phyloP scores from a whole-genome alignment of 2,329 filamentous ascomycete genomes.

The Aspergillus amoenus region DNA sequence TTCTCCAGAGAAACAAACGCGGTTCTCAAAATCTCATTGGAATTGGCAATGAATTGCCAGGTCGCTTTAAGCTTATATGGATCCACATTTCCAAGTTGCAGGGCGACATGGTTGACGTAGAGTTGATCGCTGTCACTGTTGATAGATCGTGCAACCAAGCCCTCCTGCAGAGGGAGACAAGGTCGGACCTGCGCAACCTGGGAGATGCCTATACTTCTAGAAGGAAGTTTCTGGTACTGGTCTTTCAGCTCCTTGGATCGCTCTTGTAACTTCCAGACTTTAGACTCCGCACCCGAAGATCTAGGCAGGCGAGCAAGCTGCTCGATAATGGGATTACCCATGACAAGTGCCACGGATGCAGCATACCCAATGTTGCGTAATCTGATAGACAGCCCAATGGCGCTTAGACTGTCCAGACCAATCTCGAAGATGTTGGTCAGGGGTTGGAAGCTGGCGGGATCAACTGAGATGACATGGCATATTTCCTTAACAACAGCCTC shows the following conservation, averaged over 20 bases:
- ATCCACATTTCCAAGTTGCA: slow-evolving; percentile 36
- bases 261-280: slow-evolving; percentile 7
- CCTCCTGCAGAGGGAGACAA: slow-evolving; percentile 34
- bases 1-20: slow-evolving; percentile 38
- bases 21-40: slow-evolving; percentile 41
- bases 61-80: slow-evolving; percentile 22
- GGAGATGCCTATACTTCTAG: slow-evolving; percentile 13
- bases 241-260: slow-evolving; percentile 20
- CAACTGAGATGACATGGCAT: slow-evolving; percentile 20
- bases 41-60: slow-evolving; percentile 30
- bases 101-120: slow-evolving; percentile 40
- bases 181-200: slow-evolving; percentile 23
- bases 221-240: slow-evolving; percentile 17
- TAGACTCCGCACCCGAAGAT: neutral
- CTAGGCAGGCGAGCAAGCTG: slow-evolving; percentile 30
- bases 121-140: slow-evolving; percentile 30
- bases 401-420: slow-evolving; percentile 40
- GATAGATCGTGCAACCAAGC: slow-evolving; percentile 39
- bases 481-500: slow-evolving; percentile 25
- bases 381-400: slow-evolving; percentile 37
- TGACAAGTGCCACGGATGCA: slow-evolving; percentile 33
- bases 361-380: slow-evolving; percentile 35
- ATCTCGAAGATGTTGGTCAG: slow-evolving; percentile 38
- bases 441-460: slow-evolving; percentile 18
- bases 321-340: slow-evolving; percentile 36